These are phyloP conservation scores for Skeletonema tropicum DNA, from an alignment of 108 stramenopile species.

Conservation along the genomic window DNA sequence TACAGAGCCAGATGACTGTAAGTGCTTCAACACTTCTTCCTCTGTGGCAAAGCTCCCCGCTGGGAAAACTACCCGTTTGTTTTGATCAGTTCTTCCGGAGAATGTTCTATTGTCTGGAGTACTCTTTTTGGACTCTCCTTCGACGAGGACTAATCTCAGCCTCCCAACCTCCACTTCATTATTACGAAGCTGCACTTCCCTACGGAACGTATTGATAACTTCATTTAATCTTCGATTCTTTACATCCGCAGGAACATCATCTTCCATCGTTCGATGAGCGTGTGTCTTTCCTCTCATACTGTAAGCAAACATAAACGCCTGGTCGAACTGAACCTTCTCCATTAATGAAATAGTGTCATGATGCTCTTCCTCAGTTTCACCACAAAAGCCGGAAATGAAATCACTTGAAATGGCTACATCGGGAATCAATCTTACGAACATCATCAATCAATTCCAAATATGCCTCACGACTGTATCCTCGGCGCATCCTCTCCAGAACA, in stretches of 20 bases:
- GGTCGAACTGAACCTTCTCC: conserved; percentile 88
- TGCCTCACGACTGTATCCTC: conserved; percentile 95
- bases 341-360: conserved; percentile 88
- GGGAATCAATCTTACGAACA: conserved; percentile 72
- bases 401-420: conserved; percentile 95
- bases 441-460: conserved; percentile 88
- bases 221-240: conserved; percentile 91
- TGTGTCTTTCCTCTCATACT: conserved; percentile 93
- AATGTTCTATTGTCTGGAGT: conserved; percentile 34
- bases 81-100: conserved; percentile 86
- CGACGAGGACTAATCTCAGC: conserved; percentile 79
- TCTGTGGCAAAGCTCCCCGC: conserved; percentile 29
- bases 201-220: conserved; percentile 74
- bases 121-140: conserved; percentile 79
- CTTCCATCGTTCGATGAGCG: conserved; percentile 90
- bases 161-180: conserved; percentile 71
- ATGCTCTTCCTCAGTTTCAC: conserved; percentile 97
- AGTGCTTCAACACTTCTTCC: conserved; percentile 35
- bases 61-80: conserved; percentile 74
- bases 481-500: conserved; percentile 92
- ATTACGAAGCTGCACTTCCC: conserved; percentile 73
- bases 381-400: conserved; percentile 98
- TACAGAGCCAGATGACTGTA: not conserved
- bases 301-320: conserved; percentile 99
- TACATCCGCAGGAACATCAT: conserved; percentile 92